Conservation (phyloP, 768 basidiomycete species). For the Auriculariales sp. region DNA sequence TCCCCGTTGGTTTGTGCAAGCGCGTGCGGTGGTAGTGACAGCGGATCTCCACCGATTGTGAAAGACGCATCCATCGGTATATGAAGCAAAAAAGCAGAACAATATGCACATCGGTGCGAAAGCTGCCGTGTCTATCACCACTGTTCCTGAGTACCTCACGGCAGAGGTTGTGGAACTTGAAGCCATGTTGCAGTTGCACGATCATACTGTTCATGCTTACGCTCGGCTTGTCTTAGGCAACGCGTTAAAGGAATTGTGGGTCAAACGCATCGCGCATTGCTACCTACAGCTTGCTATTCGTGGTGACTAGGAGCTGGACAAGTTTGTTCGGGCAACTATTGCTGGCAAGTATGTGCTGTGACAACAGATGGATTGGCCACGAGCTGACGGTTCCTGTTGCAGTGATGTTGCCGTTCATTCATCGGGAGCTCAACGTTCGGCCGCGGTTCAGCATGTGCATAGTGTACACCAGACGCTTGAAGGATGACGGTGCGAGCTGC, state of each 20-base stretch:
- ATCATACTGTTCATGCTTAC: not conserved
- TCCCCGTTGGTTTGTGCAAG: conserved; percentile 96
- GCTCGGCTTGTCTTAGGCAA: conserved; percentile 42
- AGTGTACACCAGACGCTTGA: too few relatives aligned
- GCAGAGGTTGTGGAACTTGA: conserved; percentile 94
- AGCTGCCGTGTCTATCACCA: conserved; percentile 92
- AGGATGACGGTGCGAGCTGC: too few relatives aligned
- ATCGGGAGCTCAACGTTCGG: conserved; percentile 66
- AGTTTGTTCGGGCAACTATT: conserved; percentile 85
- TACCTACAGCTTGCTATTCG: conserved; percentile 93
- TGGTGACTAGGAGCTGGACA: conserved; percentile 95
- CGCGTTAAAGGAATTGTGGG: conserved; percentile 92
- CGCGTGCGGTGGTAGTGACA: too few relatives aligned
- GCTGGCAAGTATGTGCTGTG: conserved; percentile 80
- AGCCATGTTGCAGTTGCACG: conserved; percentile 34
- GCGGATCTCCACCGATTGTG: too few relatives aligned
- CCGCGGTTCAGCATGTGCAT: too few relatives aligned
- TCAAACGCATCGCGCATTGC: conserved; percentile 92
- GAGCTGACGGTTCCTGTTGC: too few relatives aligned
- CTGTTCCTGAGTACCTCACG: conserved; percentile 90
- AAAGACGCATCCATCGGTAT: conserved; percentile 94
- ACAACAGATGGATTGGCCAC: too few relatives aligned
- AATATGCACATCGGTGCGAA: conserved; percentile 96
- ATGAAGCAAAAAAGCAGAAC: conserved; percentile 81
- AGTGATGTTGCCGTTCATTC: conserved; percentile 82